Evolutionary conservation across 352 stramenopile species (phyloP).

Genomic region (Phytopythium oedochilum): DNA sequence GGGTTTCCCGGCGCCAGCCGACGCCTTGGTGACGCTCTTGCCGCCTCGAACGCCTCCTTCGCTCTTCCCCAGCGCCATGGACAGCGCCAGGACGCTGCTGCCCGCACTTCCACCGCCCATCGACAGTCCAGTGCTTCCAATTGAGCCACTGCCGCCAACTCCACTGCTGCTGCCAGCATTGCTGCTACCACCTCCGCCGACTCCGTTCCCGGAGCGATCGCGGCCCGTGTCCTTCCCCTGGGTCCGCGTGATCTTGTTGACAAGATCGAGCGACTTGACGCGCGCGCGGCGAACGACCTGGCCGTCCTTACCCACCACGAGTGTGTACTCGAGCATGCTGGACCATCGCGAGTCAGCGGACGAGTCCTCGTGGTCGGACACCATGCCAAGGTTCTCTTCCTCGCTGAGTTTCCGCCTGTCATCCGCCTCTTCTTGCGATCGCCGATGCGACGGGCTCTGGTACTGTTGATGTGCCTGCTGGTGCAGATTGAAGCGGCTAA

Average conservation of each 20-base stretch:
- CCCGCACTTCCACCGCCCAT: constrained; percentile 15
- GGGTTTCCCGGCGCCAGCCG: constrained; percentile 32
- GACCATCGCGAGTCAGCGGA: constrained; percentile 80
- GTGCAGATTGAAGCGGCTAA: constrained; percentile 11
- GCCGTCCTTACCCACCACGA: constrained; percentile 78
- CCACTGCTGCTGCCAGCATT: constrained; percentile 7
- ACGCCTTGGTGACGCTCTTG: constrained; percentile 25
- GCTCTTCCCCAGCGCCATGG: constrained; percentile 22
- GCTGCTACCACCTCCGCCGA: constrained; percentile 9
- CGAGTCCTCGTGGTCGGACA: constrained; percentile 74
- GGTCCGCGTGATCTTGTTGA: constrained; percentile 55
- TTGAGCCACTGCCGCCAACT: constrained; percentile 5
- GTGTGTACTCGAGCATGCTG: constrained; percentile 83
- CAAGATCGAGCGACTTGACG: constrained; percentile 78
- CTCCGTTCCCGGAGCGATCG: background rate
- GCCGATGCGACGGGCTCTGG: constrained; percentile 13
- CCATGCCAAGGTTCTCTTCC: constrained; percentile 54
- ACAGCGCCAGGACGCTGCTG: constrained; percentile 24
- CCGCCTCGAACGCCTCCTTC: background rate
- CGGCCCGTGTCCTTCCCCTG: constrained; percentile 58
- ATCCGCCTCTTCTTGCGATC: constrained; percentile 49
- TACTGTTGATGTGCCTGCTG: background rate
- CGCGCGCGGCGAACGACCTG: constrained; percentile 77
- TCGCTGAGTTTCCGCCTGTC: constrained; percentile 56
- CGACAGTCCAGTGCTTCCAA: constrained; percentile 11